Evolutionary conservation across 305 asterid species (phyloP).

Genomic region (Solanum chacoense): DNA sequence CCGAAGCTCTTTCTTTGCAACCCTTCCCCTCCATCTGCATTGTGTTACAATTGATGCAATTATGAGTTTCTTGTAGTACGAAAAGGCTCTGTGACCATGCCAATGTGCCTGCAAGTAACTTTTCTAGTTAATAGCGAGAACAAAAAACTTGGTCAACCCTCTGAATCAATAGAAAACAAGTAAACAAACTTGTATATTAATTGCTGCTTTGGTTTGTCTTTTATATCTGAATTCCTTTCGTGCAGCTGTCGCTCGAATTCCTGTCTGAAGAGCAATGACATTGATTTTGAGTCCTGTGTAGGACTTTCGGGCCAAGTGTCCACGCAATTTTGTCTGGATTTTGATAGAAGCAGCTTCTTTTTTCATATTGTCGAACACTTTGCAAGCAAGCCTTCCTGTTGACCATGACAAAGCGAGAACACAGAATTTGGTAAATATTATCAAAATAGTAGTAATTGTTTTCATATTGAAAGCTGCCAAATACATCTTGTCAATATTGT

Average conservation of each 20-base stretch:
- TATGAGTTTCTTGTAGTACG: constrained; percentile 62
- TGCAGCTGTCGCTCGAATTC: constrained; percentile 72
- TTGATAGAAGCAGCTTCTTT: constrained; percentile 67
- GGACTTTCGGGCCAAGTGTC: constrained; percentile 55
- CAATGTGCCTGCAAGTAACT: constrained; percentile 57
- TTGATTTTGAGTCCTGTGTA: constrained; percentile 37
- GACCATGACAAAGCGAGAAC: neutral
- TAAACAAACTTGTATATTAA: constrained; percentile 50
- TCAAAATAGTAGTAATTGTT: neutral
- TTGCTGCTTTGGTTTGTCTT: constrained; percentile 65
- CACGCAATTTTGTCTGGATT: constrained; percentile 65
- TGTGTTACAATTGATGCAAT: constrained; percentile 66
- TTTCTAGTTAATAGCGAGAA: constrained; percentile 16
- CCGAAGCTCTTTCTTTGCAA: constrained; percentile 70
- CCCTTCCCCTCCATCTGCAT: constrained; percentile 84
- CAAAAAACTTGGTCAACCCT: neutral
- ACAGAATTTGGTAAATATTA: neutral
- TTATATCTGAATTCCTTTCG: constrained; percentile 46
- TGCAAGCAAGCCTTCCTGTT: constrained; percentile 81
- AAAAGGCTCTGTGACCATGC: constrained; percentile 66
- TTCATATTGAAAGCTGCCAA: neutral
- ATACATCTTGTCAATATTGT: neutral
- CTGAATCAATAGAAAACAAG: constrained; percentile 3
- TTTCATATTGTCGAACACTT: constrained; percentile 38
- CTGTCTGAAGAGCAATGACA: constrained; percentile 58